Evolutionary conservation across 2,329 filamentous ascomycete genomes (phyloP).

Genomic region (Emmonsia crescens): DNA sequence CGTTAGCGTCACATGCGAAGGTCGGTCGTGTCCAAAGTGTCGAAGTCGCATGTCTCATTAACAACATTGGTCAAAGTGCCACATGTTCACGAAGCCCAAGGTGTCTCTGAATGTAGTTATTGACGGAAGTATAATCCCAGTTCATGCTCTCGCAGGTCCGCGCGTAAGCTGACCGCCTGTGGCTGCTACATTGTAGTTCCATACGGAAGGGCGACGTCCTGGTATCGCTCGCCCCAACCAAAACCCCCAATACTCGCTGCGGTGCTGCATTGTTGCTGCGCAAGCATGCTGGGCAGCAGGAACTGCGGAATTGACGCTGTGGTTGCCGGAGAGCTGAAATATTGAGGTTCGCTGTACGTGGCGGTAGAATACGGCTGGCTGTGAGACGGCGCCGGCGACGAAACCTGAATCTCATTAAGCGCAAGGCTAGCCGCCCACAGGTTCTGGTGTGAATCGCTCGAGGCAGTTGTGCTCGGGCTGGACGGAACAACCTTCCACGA

Average conservation of each 20-base stretch:
- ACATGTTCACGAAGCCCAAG: slow-evolving; percentile 8
- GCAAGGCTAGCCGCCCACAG: slow-evolving; percentile 67
- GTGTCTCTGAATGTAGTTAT: background rate
- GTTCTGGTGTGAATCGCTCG: slow-evolving; percentile 58
- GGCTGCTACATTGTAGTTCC: slow-evolving; percentile 70
- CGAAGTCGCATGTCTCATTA: slow-evolving; percentile 30
- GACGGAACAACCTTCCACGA: slow-evolving; percentile 87
- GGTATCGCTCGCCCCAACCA: slow-evolving; percentile 68
- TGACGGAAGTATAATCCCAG: slow-evolving; percentile 8
- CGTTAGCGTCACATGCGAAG: slow-evolving; percentile 26
- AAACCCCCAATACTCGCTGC: slow-evolving; percentile 66
- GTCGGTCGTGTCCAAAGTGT: slow-evolving; percentile 14
- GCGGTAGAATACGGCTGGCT: slow-evolving; percentile 67
- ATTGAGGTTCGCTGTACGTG: slow-evolving; percentile 48
- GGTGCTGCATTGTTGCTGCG: slow-evolving; percentile 70
- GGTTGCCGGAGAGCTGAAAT: slow-evolving; percentile 69
- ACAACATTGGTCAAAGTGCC: slow-evolving; percentile 12
- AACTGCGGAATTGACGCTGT: slow-evolving; percentile 64
- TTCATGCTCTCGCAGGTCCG: slow-evolving; percentile 5
- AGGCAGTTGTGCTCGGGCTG: slow-evolving; percentile 66
- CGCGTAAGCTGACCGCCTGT: slow-evolving; percentile 15
- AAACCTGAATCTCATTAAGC: slow-evolving; percentile 57
- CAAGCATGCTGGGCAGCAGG: slow-evolving; percentile 76
- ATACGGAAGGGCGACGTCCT: slow-evolving; percentile 63
- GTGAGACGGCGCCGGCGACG: slow-evolving; percentile 70